These are phyloP conservation scores for Kurtzmaniella quercitrusa DNA, from an alignment of 1,139 yeast species.

Conservation along the genomic window DNA sequence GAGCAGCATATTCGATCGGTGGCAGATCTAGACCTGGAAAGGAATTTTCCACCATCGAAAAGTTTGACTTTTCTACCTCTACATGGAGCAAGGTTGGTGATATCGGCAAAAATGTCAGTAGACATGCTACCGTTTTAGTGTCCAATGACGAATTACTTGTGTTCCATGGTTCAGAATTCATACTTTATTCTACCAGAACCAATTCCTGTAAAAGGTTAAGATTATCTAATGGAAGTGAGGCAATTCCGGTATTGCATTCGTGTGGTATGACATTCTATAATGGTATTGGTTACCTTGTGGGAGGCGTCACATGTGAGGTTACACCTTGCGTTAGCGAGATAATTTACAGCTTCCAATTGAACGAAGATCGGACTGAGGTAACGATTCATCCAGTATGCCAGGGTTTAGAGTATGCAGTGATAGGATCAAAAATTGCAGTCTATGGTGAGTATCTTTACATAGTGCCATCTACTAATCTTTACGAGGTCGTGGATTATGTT, in stretches of 20 bases:
- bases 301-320: slow-evolving; percentile 45
- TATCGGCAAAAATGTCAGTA: slow-evolving; percentile 45
- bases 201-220: slow-evolving; percentile 13
- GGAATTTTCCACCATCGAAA: slow-evolving; percentile 31
- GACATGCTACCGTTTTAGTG: slow-evolving; percentile 48
- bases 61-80: slow-evolving; percentile 8
- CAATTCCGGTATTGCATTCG: slow-evolving; percentile 19
- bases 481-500: slow-evolving; percentile 22
- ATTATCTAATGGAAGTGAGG: slow-evolving; percentile 3
- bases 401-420: slow-evolving; percentile 25
- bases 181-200: slow-evolving; percentile 15
- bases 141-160: slow-evolving; percentile 36
- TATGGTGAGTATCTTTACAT: slow-evolving; percentile 26
- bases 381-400: slow-evolving; percentile 5
- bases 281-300: slow-evolving; percentile 43
- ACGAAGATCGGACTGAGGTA: slow-evolving; percentile 9
- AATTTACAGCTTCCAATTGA: slow-evolving; percentile 29
- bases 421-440: slow-evolving; percentile 39
- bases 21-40: slow-evolving; percentile 65
- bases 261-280: slow-evolving; percentile 32
- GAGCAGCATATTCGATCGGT: slow-evolving; percentile 47
- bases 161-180: slow-evolving; percentile 36
- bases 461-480: slow-evolving; percentile 14
- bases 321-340: slow-evolving; percentile 29
- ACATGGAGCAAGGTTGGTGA: slow-evolving; percentile 31